Evolutionary conservation across 2,329 filamentous ascomycete species (phyloP).

Genomic region (Chaetomium olivaceum): DNA sequence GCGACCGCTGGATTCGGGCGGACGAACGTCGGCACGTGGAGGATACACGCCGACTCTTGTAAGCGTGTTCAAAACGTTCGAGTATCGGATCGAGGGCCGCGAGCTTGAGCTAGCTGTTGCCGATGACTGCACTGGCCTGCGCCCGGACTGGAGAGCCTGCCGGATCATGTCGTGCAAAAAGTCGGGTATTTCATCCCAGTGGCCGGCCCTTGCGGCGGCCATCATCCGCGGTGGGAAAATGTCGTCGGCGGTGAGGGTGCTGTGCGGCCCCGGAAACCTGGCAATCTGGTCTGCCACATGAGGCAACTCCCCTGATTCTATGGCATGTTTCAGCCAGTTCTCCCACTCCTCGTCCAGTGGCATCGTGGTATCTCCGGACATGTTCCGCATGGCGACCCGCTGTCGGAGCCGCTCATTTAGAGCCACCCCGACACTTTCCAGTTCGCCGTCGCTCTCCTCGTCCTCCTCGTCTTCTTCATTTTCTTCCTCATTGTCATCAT

Average conservation of each 20-base stretch:
- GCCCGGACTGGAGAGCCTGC: conserved; percentile 47
- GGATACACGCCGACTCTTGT: conserved; percentile 18
- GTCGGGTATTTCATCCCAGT: conserved; percentile 60
- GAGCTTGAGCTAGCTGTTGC: conserved; percentile 6
- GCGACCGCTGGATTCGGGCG: conserved; percentile 11
- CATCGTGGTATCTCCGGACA: conserved; percentile 55
- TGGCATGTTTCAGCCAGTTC: conserved; percentile 70
- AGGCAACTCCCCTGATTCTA: conserved; percentile 61
- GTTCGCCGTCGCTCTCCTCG: conserved; percentile 56
- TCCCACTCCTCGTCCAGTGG: conserved; percentile 72
- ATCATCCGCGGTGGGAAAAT: conserved; percentile 55
- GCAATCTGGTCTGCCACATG: conserved; percentile 48
- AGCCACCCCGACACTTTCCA: conserved; percentile 61
- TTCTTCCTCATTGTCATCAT: conserved; percentile 34
- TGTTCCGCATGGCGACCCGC: conserved; percentile 62
- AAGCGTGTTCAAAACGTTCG: conserved; percentile 20
- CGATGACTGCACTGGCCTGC: conserved; percentile 22
- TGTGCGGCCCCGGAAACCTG: conserved; percentile 40
- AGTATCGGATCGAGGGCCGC: conserved; percentile 23
- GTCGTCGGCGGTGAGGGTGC: conserved; percentile 35
- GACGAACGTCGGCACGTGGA: conserved; percentile 14
- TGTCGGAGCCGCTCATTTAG: conserved; percentile 66
- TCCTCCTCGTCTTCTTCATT: conserved; percentile 55
- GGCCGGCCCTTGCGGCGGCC: conserved; percentile 55
- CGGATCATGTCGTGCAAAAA: conserved; percentile 56